A percentile compares a stretch with the other conserved stretches of the same genome.
These are phyloP conservation scores for Ogataea sp. DNA, from an alignment of 805 yeast species.

Conservation along the genomic window DNA sequence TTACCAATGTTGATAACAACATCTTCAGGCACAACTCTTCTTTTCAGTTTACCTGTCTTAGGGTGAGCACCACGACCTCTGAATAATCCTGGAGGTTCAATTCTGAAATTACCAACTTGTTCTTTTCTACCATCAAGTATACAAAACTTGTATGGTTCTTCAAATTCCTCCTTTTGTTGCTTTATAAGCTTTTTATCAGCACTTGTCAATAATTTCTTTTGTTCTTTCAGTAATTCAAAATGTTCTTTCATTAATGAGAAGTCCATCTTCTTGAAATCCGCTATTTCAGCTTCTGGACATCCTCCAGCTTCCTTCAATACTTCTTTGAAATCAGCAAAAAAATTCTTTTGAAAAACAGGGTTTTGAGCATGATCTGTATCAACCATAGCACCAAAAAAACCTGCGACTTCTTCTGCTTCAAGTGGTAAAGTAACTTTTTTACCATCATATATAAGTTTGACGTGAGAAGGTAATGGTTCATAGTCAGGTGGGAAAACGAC, in stretches of 20 bases:
- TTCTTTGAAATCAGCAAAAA: slow-evolving; percentile 66
- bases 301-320: slow-evolving; percentile 71
- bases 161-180: slow-evolving; percentile 63
- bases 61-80: slow-evolving; percentile 98
- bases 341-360: slow-evolving; percentile 79
- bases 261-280: slow-evolving; percentile 63
- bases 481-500: slow-evolving; percentile 91
- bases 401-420: slow-evolving; percentile 94
- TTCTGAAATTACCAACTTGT: slow-evolving; percentile 86
- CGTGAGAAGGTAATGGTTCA: slow-evolving; percentile 72
- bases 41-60: slow-evolving; percentile 84
- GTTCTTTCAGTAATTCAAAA: slow-evolving; percentile 63
- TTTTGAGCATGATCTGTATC: slow-evolving; percentile 86
- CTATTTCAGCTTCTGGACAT: slow-evolving; percentile 33
- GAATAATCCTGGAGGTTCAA: slow-evolving; percentile 94
- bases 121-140: slow-evolving; percentile 80
- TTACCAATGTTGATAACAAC: slow-evolving; percentile 75
- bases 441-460: slow-evolving; percentile 70
- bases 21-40: slow-evolving; percentile 84
- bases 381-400: slow-evolving; percentile 83
- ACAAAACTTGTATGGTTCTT: slow-evolving; percentile 79
- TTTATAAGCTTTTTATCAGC: slow-evolving; percentile 73
- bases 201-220: slow-evolving; percentile 57
- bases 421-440: slow-evolving; percentile 66
- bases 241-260: slow-evolving; percentile 66